These are phyloP conservation scores for Aspergillus ochraceus DNA, from an alignment of 2,329 filamentous ascomycete species.

Conservation along the genomic window DNA sequence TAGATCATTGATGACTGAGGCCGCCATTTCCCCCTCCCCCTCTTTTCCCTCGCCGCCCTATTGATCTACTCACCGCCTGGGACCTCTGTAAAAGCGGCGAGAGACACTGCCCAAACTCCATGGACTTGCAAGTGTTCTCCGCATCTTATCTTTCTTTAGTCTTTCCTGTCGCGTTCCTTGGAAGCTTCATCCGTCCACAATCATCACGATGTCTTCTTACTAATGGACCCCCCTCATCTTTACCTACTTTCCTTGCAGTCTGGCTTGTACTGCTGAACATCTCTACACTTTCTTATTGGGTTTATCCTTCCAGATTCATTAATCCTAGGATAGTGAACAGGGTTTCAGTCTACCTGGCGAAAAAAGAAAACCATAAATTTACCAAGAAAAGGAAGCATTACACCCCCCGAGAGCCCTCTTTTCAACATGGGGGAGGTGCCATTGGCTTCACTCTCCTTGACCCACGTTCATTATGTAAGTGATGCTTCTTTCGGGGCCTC, in stretches of 20 bases:
- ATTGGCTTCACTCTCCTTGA: conserved; percentile 86
- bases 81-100: conserved; percentile 11
- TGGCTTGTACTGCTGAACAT: too few species aligned
- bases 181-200: too few species aligned
- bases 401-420: not conserved
- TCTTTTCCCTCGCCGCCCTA: conserved; percentile 22
- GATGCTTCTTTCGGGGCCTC: not conserved
- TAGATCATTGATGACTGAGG: conserved; percentile 11
- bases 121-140: not conserved
- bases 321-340: too few species aligned
- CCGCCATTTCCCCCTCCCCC: conserved; percentile 18
- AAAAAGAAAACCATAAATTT: not conserved
- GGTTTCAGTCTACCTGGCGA: not conserved
- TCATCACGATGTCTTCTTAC: too few species aligned
- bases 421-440: conserved; percentile 46
- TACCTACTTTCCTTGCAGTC: too few species aligned
- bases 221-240: too few species aligned
- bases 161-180: not conserved
- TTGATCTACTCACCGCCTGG: not conserved
- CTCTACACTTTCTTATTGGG: too few species aligned
- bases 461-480: conserved; percentile 91
- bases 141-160: not conserved
- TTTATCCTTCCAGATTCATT: too few species aligned
- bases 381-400: not conserved
- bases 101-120: not conserved